Evolutionary conservation across 371 early-diverging fungal species (phyloP).

Genomic region (Mortierella sp.): DNA sequence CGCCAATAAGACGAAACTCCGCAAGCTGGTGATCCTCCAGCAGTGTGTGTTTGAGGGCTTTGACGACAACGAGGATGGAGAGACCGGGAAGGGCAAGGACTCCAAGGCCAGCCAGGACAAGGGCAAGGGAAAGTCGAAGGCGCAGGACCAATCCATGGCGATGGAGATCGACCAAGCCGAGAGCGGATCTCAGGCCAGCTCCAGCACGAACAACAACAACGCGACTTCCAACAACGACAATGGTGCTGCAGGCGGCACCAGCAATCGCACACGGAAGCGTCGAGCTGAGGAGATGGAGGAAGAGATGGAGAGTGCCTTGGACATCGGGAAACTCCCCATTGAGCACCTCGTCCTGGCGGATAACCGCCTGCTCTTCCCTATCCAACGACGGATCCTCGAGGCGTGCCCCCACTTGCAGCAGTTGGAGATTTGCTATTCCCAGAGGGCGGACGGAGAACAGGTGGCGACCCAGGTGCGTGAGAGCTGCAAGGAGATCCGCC

Average conservation of each 20-base stretch:
- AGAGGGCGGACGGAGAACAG: neutral
- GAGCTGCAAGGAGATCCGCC: neutral
- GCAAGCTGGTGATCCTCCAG: neutral
- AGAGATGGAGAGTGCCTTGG: neutral
- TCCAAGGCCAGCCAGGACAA: no score
- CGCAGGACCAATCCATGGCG: no score
- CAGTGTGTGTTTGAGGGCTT: neutral
- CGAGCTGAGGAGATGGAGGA: neutral
- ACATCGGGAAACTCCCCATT: neutral
- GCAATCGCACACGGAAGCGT: neutral
- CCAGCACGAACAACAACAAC: no score
- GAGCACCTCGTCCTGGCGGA: neutral
- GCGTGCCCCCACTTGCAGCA: neutral
- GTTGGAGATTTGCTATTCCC: neutral
- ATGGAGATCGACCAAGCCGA: no score
- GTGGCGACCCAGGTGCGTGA: neutral
- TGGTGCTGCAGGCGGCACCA: no score
- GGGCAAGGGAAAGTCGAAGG: neutral
- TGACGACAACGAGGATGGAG: neutral
- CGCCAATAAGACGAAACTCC: neutral
- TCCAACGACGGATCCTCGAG: neutral
- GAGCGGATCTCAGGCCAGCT: no score
- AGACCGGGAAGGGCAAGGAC: no score
- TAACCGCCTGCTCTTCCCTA: neutral
- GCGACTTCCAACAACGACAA: no score